Evolutionary conservation across 352 stramenopile species (phyloP), one percentile per base, ranked within the genome.

Genomic region (Phytopythium chamaehyphon): DNA sequence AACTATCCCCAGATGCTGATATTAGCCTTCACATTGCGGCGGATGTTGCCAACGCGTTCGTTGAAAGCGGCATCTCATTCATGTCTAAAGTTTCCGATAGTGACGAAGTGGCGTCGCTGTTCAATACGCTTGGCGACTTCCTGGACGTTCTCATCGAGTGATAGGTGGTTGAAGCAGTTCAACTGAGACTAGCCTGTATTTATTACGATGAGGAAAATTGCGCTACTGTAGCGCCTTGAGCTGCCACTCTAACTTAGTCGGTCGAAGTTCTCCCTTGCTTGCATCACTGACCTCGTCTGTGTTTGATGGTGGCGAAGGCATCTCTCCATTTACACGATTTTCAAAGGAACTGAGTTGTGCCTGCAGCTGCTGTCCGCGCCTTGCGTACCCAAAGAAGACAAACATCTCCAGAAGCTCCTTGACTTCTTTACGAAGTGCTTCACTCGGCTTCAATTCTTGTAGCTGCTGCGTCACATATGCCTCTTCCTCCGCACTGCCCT

Each of bases 61-160:
- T 84, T 18, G 68, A 83, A 46, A 63, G 55, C 2, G 64, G 76
- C 21, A 61, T 90, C 39, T 84, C 71, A 36, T 62, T 86, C 22
- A 51, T 90, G 35, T 61, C 67, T 15, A 64, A 63, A 40, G 62
- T 86, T 12, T 84, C 75, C 35, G 74, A 87, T 40, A 88, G 73
- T 36, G 51, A 88, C 35, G 72, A 86, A 47, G 66, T 76, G 15
- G 59, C 72, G 38, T 76, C 73, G 39, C 60, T 90, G 22, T 78
- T 90, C 39, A 87, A 88, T 57, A 72, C 74, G 3, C 83, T 90
- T 33, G 76, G 74, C 22, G 66, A 88, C 55, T 84, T 90, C 42
- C 40, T 90, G 21, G 79, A 90, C 28, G 68, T 84, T 16, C 56
- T 90, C 16, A 64, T 88, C 26, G 65, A 85, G 18, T 86, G 65